Conservation (phyloP, 768 basidiomycete genomes). For the Pleurotus salmoneostramineus region DNA sequence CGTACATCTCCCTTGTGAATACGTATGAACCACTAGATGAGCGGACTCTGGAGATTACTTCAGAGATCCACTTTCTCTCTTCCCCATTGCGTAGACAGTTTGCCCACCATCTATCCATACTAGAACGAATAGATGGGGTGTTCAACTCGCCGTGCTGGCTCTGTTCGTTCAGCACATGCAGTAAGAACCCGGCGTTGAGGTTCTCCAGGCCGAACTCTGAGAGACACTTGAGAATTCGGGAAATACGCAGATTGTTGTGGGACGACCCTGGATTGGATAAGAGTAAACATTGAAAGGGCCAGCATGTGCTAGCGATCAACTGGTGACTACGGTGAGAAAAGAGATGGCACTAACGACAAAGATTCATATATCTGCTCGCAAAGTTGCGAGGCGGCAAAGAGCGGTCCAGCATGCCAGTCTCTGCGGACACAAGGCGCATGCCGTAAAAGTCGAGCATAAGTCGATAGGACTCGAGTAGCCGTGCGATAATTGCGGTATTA, state of each 20-base stretch:
- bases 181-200: conserved; percentile 61
- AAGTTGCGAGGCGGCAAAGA: conserved; percentile 45
- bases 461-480: conserved; percentile 56
- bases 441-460: conserved; percentile 84
- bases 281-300: not conserved
- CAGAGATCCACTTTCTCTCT: conserved; percentile 53
- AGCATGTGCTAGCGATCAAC: not conserved
- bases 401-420: conserved; percentile 59
- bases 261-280: conserved; percentile 39
- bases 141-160: conserved; percentile 53
- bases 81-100: conserved; percentile 64
- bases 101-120: conserved; percentile 80
- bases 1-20: conserved; percentile 59
- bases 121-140: conserved; percentile 40
- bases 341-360: conserved; percentile 49
- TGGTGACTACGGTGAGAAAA: conserved; percentile 6
- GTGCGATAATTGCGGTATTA: conserved; percentile 40
- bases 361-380: conserved; percentile 55
- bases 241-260: conserved; percentile 78
- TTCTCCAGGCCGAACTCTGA: conserved; percentile 67
- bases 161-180: conserved; percentile 69
- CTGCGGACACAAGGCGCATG: conserved; percentile 55
- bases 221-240: conserved; percentile 72
- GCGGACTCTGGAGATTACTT: conserved; percentile 49
- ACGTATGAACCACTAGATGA: conserved; percentile 29